Base-by-base conservation (phyloP, 2,329 filamentous ascomycete species). In the Pseudocercospora crystallina region DNA sequence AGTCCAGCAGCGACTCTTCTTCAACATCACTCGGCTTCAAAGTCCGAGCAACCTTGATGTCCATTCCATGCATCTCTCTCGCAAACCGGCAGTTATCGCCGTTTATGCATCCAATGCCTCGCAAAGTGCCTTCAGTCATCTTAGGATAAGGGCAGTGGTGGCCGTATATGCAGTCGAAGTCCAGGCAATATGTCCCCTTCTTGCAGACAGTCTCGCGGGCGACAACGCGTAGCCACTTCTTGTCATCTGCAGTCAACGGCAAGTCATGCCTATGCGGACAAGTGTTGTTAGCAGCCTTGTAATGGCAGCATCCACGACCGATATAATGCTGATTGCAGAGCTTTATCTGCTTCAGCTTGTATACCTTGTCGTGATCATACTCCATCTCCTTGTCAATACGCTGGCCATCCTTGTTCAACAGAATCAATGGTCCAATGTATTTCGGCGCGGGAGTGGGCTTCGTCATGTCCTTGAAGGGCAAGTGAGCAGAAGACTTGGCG, bases 191-290 rank as follows among this genome's bases (percentile, higher is more conserved):
- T 43, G 76, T 73, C 9, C 80, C 80, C 60, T 80, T 79, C 49
- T 75, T 74, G 62, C 82, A 85, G 17, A 81, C 80, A 3, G 80
- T 82, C 80, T 84, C 83, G 43, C 82, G 77, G 41, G 82, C 81
- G 14, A 85, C 79, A 17, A 80, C 76, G 20, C 75, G 75, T 47
- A 85, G 67, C n/a, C 76, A 76, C 14, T 74, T 71, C 43, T 78
- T 64, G 60, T 85, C 81, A 30, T 71, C 71, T 43, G 72, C 72
- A n/a, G 70, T 78, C 32, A 82, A 71, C 52, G 77, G 76, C 63
- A 78, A 76, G n/a, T 68, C 61, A 57, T 81, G 78, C 31, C 75
- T 69, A 64, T 85, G 81, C 8, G 79, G 79, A 61, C 82, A 85
- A 13, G 73, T 72, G 37, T 73, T 72, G 20, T 63, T 63, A 12